Evolutionary conservation across 345 rosid species (phyloP).

Genomic region (Euphorbia lathyris): DNA sequence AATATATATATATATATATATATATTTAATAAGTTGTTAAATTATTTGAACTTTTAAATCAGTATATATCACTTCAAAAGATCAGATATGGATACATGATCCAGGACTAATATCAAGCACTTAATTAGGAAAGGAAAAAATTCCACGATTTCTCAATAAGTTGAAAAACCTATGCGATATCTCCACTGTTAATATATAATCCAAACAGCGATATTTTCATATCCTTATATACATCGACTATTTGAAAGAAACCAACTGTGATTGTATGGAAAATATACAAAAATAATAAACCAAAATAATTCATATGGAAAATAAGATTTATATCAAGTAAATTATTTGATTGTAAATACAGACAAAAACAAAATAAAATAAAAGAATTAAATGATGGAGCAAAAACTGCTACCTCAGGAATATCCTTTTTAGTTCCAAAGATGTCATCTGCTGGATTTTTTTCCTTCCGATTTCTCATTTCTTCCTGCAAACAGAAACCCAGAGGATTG

Average conservation of each 20-base stretch:
- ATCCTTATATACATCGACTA: neutral
- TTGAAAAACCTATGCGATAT: neutral
- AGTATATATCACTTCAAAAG: too few species aligned
- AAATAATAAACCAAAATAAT: neutral
- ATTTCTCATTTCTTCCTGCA: conserved; percentile 50
- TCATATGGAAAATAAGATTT: neutral
- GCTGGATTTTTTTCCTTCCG: conserved; percentile 21
- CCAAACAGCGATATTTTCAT: neutral
- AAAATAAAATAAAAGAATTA: conserved; percentile 10
- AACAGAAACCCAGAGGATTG: conserved; percentile 4
- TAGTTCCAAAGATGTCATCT: conserved; percentile 23
- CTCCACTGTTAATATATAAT: neutral
- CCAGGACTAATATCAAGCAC: neutral
- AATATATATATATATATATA: too few species aligned
- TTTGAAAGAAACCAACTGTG: neutral
- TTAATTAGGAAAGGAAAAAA: neutral
- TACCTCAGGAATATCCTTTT: conserved; percentile 62
- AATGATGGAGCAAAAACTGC: neutral
- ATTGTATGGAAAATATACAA: neutral
- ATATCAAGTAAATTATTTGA: too few species aligned
- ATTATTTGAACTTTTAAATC: too few species aligned
- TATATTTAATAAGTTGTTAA: too few species aligned
- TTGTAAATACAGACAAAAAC: neutral
- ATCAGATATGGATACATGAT: neutral
- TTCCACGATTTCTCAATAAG: neutral